phyloP scores from a whole-genome alignment of 225 moss, liverwort and hornwort species.

The Bryum argenteum region DNA sequence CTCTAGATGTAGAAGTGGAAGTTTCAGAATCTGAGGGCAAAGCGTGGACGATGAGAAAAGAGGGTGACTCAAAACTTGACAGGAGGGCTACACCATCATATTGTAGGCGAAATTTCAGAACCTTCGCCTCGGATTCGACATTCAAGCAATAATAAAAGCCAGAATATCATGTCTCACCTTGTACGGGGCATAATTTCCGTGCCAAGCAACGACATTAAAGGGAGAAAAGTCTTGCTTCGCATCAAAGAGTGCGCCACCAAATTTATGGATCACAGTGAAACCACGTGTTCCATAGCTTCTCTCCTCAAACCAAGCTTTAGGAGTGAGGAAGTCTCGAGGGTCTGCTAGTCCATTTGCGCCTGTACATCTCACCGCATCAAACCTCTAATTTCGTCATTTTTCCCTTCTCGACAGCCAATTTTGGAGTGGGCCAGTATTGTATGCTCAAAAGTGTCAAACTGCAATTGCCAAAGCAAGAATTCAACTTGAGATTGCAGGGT shows the following conservation, averaged over 20 bases:
- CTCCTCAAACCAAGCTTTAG: conserved; percentile 86
- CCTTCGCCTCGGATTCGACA: background rate
- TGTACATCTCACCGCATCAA: conserved; percentile 35
- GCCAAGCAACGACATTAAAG: conserved; percentile 98
- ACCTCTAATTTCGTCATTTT: background rate
- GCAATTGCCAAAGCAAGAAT: background rate
- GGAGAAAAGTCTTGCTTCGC: conserved; percentile 95
- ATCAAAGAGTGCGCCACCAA: conserved; percentile 89
- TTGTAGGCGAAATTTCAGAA: background rate
- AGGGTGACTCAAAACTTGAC: conserved; percentile 9
- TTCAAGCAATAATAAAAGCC: background rate
- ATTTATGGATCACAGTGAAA: conserved; percentile 87
- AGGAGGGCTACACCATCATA: background rate
- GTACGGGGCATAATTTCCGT: conserved; percentile 91
- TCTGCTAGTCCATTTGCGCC: conserved; percentile 96
- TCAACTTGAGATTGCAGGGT: conserved; percentile 8
- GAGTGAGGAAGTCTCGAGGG: conserved; percentile 86
- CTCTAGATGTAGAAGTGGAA: background rate
- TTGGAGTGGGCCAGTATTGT: background rate
- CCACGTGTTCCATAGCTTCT: conserved; percentile 49
- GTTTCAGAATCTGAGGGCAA: background rate
- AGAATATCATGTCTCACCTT: conserved; percentile 51
- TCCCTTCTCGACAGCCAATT: background rate
- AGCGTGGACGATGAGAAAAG: background rate
- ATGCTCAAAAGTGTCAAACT: background rate